A percentile compares a stretch with the other conserved stretches of the same genome.
Conservation (phyloP, 192 early-diverging fungal species). For the Phlyctochytrium planicorne region DNA sequence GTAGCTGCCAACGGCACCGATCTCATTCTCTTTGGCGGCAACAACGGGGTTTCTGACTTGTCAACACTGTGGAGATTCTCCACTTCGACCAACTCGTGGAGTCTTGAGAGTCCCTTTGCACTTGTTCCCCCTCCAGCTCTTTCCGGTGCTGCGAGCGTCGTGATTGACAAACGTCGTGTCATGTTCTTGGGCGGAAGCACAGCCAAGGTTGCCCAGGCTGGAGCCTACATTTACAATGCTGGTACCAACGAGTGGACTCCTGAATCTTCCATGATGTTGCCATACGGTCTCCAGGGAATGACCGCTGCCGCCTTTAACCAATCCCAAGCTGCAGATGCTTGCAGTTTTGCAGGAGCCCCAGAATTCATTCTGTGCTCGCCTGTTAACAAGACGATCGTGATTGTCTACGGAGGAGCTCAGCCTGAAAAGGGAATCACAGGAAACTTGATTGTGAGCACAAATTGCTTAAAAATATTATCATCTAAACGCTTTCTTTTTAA, state of each 20-base stretch:
- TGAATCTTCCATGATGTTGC: neutral
- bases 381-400: slow-evolving; percentile 2
- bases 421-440: slow-evolving; percentile 4
- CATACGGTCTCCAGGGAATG: neutral
- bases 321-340: neutral
- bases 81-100: neutral
- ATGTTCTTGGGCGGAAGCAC: slow-evolving; percentile 10
- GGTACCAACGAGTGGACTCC: neutral
- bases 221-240: slow-evolving; percentile 12
- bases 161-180: slow-evolving; percentile 2
- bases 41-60: slow-evolving; percentile 7
- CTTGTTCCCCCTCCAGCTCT: neutral
- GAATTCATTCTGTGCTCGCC: neutral
- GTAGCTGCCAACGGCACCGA: slow-evolving; percentile 8
- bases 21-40: slow-evolving; percentile 13
- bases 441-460: slow-evolving; percentile 1
- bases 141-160: neutral
- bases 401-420: slow-evolving; percentile 12
- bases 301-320: slow-evolving; percentile 6
- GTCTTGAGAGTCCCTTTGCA: neutral
- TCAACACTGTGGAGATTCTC: slow-evolving; percentile 11
- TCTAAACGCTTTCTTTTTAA: neutral
- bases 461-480: neutral
- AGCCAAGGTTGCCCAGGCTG: neutral
- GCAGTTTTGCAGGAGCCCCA: neutral